Evolutionary conservation across 768 basidiomycete genomes (phyloP).

Genomic region (Podaxis rugospora): DNA sequence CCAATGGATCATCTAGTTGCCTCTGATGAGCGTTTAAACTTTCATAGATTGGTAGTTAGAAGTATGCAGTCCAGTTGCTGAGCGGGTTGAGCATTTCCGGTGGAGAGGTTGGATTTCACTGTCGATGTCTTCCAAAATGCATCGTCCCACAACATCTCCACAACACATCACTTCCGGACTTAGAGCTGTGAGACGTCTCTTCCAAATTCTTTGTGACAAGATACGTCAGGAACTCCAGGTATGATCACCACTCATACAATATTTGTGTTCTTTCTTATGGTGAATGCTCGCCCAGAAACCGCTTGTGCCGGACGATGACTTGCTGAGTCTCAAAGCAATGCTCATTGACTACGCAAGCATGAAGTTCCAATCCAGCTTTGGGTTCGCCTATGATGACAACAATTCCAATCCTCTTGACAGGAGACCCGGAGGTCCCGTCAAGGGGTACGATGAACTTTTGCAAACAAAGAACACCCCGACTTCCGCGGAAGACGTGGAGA

Average conservation of each 20-base stretch:
- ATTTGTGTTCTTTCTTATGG: background rate
- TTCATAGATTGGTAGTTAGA: too few species aligned
- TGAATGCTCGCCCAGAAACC: background rate
- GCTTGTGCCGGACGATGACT: background rate
- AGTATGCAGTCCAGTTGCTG: too few species aligned
- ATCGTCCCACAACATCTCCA: too few species aligned
- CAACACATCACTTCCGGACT: too few species aligned
- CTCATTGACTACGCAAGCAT: background rate
- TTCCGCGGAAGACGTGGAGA: background rate
- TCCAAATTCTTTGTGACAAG: background rate
- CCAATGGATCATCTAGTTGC: too few species aligned
- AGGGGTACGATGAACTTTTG: background rate
- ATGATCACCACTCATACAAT: background rate
- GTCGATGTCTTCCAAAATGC: too few species aligned
- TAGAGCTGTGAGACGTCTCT: background rate
- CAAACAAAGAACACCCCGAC: background rate
- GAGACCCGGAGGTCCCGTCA: background rate
- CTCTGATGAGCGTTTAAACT: too few species aligned
- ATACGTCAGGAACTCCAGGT: background rate
- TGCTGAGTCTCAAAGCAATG: background rate
- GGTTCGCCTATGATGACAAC: background rate
- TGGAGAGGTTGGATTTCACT: too few species aligned
- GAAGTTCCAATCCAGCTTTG: background rate
- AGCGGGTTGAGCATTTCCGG: too few species aligned
- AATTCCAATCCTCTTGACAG: background rate